These are phyloP conservation scores for Elongisporangium anandrum DNA, from an alignment of 352 stramenopile genomes.

Conservation along the genomic window DNA sequence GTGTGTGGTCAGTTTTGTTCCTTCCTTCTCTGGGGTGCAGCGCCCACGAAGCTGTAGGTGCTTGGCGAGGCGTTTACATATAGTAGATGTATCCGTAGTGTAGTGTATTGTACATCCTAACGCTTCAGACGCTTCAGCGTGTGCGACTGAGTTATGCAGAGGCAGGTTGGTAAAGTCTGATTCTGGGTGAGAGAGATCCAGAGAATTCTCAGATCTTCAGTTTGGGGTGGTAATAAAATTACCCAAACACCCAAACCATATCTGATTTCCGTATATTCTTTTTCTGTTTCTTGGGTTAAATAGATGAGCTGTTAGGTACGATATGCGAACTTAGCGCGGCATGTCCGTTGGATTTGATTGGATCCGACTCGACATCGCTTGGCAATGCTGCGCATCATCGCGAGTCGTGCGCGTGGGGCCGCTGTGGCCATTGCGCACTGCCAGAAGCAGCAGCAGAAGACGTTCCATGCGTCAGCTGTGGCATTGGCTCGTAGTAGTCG, in stretches of 20 bases:
- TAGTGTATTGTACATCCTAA: background rate
- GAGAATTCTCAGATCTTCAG: background rate
- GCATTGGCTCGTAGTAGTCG: constrained; percentile 38
- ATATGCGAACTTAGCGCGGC: background rate
- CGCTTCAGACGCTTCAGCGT: no score
- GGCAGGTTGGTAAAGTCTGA: background rate
- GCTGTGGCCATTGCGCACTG: background rate
- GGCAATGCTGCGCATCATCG: background rate
- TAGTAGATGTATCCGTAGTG: no score
- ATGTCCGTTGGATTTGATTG: background rate
- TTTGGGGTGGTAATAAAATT: background rate
- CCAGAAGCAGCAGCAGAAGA: constrained; percentile 11
- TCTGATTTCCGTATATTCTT: no score
- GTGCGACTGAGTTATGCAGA: no score
- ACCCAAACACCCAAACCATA: background rate
- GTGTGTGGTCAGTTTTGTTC: background rate
- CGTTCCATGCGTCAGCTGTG: constrained; percentile 35
- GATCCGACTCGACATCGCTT: background rate
- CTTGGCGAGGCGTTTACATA: no score
- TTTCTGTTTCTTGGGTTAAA: background rate
- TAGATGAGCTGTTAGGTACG: background rate
- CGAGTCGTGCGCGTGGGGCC: background rate
- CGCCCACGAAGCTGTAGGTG: no score
- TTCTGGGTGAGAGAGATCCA: background rate
- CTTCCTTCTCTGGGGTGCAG: no score